Evolutionary conservation across 2,329 filamentous ascomycete genomes (phyloP), one percentile per base, ranked within the genome.

Genomic region (Epichloe baconii): DNA sequence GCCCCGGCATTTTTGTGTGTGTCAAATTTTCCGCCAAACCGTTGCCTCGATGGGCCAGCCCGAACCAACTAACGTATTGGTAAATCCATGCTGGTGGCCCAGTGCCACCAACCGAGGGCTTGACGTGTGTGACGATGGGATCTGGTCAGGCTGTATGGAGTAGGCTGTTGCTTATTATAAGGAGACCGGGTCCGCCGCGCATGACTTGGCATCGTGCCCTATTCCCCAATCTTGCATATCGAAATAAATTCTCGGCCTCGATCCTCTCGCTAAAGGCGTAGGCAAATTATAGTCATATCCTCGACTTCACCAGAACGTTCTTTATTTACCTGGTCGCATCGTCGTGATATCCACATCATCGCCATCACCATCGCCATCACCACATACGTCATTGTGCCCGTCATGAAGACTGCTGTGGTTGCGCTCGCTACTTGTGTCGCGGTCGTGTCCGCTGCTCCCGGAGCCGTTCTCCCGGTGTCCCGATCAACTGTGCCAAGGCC

Each of bases 401-500:
- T 60, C 50, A 71, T 71, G 70, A 69, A 67, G 61, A 59, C 62
- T 48, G 42, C 46, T 21, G 55, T 63, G 26, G 49, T 62, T 44
- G 35, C 71, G 55, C 44, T 67, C 47, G 44, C 64, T 52, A 55
- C 58, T 51, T 60, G 65, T 48, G 65, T 68, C 48, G 64, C 68
- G 40, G 68, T 69, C 43, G 63, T 62, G 51, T 52, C 66, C 47
- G 67, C 66, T 51, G 48, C 65, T 44, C 66, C 66, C 57, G 73
- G 71, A 48, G 69, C 74, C 57, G 59, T 57, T 54, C 53, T 53
- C 11, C 55, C 34, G 52, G 56, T 35, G 52, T 47, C 50, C 59
- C 56, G 35, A 67, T 66, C 59, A 62, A 59, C 52, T 76, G 72
- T 60, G 62, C 62, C 49, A 63, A 64, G 54, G 58, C 70, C 46